phyloP scores from a whole-genome alignment of 345 rosid species.

The Populus simonii region DNA sequence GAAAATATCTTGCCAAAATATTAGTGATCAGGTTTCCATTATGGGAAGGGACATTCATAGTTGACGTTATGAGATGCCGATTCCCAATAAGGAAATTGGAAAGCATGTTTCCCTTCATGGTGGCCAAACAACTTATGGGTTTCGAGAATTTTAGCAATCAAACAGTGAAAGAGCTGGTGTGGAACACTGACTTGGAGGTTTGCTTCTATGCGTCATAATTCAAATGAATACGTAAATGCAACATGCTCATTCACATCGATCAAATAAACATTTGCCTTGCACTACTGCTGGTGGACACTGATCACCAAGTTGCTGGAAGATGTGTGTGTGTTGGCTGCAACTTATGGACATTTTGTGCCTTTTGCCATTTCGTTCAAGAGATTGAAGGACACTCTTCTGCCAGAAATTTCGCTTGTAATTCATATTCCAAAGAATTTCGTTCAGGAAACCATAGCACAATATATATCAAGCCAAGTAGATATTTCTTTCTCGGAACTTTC shows the following conservation, averaged over 20 bases:
- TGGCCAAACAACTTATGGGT: not conserved
- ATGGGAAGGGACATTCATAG: not conserved
- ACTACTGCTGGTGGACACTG: not conserved
- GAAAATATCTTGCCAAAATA: not conserved
- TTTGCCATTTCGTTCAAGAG: not conserved
- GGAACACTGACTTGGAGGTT: not conserved
- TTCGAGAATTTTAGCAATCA: not conserved
- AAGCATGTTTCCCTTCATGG: not conserved
- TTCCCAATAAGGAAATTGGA: not conserved
- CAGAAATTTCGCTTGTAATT: not conserved
- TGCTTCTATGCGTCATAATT: not conserved
- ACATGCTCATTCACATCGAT: not conserved
- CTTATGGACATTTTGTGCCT: not conserved
- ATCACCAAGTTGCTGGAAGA: not conserved
- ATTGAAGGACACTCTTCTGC: not conserved
- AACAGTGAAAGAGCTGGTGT: not conserved
- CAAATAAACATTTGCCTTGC: not conserved
- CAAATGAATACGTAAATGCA: not conserved
- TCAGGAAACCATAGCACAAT: too few relatives aligned
- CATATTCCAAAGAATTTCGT: too few relatives aligned
- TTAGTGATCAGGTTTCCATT: not conserved
- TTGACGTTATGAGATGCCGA: not conserved
- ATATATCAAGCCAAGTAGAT: too few relatives aligned
- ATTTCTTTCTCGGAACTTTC: too few relatives aligned
- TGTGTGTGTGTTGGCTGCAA: not conserved